phyloP scores from a whole-genome alignment of 192 early-diverging fungal species.

The Cetraspora pellucida region DNA sequence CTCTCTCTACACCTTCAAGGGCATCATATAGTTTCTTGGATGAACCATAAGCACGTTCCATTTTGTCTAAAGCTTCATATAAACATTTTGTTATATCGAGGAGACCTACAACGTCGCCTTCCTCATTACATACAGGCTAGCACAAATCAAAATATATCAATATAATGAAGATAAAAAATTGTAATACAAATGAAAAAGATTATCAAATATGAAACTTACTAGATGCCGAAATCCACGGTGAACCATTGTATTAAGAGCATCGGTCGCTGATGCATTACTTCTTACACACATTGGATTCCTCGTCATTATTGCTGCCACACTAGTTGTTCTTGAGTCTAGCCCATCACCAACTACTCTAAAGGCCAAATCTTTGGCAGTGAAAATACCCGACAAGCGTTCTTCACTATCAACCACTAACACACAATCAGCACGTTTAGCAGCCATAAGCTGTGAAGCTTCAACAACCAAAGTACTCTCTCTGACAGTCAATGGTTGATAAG shows the following conservation, averaged over 20 bases:
- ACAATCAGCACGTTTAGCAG: constrained; percentile 94
- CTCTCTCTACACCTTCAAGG: constrained; percentile 78
- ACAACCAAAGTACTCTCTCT: constrained; percentile 74
- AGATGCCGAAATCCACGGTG: constrained; percentile 82
- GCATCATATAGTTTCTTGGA: constrained; percentile 81
- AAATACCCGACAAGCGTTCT: constrained; percentile 90
- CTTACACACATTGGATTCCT: constrained; percentile 88
- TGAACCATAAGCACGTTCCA: constrained; percentile 82
- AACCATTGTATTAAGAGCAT: constrained; percentile 83
- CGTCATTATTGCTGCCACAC: constrained; percentile 90
- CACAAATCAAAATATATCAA: neutral
- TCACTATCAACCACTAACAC: constrained; percentile 93
- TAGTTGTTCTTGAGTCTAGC: constrained; percentile 63
- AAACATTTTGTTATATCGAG: constrained; percentile 87
- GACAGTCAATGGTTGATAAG: constrained; percentile 84
- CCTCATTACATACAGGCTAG: constrained; percentile 81
- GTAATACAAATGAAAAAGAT: neutral
- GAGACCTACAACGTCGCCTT: constrained; percentile 81
- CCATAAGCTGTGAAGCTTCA: constrained; percentile 93
- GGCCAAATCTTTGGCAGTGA: constrained; percentile 97
- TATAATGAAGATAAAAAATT: neutral
- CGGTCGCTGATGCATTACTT: constrained; percentile 74
- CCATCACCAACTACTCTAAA: constrained; percentile 86
- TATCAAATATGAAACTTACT: constrained; percentile 41
- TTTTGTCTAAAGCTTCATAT: constrained; percentile 82